Percentiles rank a stretch among this genome's conserved stretches.
phyloP scores from a whole-genome alignment of 306 rosid genomes.

The Casuarina glauca region DNA sequence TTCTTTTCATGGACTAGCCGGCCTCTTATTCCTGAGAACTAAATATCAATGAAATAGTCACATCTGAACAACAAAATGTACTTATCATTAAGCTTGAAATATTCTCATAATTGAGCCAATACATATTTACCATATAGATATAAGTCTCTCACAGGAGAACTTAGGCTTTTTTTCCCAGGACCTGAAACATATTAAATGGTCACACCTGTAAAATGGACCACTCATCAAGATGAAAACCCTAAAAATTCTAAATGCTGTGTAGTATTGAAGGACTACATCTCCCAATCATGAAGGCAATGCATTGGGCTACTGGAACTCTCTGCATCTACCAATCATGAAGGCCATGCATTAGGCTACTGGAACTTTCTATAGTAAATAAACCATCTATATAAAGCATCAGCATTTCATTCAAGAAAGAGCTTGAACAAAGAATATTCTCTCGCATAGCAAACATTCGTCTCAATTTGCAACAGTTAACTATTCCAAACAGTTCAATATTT shows the following conservation, averaged over 20 bases:
- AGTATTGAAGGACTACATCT: neutral
- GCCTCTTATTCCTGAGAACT: neutral
- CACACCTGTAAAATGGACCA: neutral
- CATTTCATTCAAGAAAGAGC: neutral
- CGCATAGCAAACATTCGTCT: neutral
- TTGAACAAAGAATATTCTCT: neutral
- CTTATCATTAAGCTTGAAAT: neutral
- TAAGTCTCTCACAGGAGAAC: neutral
- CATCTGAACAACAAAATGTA: neutral
- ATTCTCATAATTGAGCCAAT: neutral
- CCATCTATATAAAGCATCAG: neutral
- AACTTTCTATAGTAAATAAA: neutral
- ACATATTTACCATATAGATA: neutral
- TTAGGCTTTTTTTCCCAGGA: neutral
- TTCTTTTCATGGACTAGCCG: neutral
- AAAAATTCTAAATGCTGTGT: neutral
- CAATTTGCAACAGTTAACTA: neutral
- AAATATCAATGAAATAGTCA: neutral
- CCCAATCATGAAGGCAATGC: neutral
- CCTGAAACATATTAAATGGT: neutral
- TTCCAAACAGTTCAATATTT: neutral
- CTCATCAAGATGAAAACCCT: neutral
- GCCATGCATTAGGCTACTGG: neutral
- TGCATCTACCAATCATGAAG: neutral
- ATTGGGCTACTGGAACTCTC: neutral